A percentile compares a stretch with the other conserved stretches of the same genome.
These are phyloP conservation scores for Miscanthus sacchariflorus DNA, from an alignment of 202 grass and related monocot species.

Conservation along the genomic window DNA sequence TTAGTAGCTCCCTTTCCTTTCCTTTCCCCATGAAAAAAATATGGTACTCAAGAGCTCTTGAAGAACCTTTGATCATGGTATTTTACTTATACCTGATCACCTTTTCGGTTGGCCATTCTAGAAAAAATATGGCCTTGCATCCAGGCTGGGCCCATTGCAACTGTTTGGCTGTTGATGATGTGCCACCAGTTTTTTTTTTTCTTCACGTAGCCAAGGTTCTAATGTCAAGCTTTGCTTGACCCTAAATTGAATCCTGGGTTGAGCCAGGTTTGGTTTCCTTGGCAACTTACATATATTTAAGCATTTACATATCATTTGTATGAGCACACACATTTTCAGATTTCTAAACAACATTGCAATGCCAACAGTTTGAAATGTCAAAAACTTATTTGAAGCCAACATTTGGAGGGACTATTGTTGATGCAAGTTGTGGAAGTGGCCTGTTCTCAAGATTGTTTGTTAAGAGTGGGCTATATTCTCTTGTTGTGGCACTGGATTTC, in stretches of 20 bases:
- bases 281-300: not conserved
- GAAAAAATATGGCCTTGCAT: not conserved
- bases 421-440: slow-evolving; percentile 96
- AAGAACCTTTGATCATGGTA: not conserved
- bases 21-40: not conserved
- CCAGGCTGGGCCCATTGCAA: not conserved
- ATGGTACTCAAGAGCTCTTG: not conserved
- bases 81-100: not conserved
- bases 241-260: not conserved
- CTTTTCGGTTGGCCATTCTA: not conserved
- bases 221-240: slow-evolving; percentile 11
- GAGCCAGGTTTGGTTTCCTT: slow-evolving; percentile 4
- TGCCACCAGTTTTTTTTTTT: not conserved
- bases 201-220: not conserved
- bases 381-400: slow-evolving; percentile 70
- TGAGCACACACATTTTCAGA: slow-evolving; percentile 19
- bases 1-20: not conserved
- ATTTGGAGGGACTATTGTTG: slow-evolving; percentile 75
- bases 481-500: slow-evolving; percentile 87
- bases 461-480: slow-evolving; percentile 72
- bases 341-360: slow-evolving; percentile 35
- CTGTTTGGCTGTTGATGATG: not conserved
- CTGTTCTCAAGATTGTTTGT: slow-evolving; percentile 92
- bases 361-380: slow-evolving; percentile 85
- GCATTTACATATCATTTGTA: slow-evolving; percentile 29